Conservation (phyloP, 2,329 filamentous ascomycete genomes). For the Seiridium cupressi region DNA sequence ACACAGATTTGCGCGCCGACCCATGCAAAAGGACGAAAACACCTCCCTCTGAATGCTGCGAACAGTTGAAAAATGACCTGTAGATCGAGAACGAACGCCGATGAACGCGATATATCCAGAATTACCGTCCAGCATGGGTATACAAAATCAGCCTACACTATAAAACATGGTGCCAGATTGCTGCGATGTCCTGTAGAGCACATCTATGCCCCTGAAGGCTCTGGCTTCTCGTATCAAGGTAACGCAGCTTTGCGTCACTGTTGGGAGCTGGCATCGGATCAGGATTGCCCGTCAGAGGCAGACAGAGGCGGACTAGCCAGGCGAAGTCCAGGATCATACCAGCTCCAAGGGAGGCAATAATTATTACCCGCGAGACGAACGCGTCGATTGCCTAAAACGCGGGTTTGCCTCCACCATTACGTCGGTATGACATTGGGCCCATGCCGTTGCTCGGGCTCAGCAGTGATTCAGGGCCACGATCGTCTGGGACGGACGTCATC, state of each 20-base stretch:
- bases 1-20: background rate
- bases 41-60: background rate
- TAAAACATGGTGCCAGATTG: no score
- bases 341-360: background rate
- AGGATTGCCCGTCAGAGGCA: no score
- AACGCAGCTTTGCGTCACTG: no score
- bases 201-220: no score
- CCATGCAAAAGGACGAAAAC: slow-evolving; percentile 1
- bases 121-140: no score
- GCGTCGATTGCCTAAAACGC: slow-evolving; percentile 23
- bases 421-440: slow-evolving; percentile 17
- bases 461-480: slow-evolving; percentile 22
- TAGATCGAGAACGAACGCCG: background rate
- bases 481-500: slow-evolving; percentile 25
- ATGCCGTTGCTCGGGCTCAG: slow-evolving; percentile 24
- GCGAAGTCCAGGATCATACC: background rate
- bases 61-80: background rate
- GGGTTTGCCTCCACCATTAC: slow-evolving; percentile 27
- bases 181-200: no score
- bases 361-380: background rate
- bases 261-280: no score
- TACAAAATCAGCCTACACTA: no score
- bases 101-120: no score
- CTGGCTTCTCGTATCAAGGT: no score
- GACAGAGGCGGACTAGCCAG: no score